phyloP scores from a whole-genome alignment of 2,329 filamentous ascomycete genomes.

The Thermoascus crustaceus region DNA sequence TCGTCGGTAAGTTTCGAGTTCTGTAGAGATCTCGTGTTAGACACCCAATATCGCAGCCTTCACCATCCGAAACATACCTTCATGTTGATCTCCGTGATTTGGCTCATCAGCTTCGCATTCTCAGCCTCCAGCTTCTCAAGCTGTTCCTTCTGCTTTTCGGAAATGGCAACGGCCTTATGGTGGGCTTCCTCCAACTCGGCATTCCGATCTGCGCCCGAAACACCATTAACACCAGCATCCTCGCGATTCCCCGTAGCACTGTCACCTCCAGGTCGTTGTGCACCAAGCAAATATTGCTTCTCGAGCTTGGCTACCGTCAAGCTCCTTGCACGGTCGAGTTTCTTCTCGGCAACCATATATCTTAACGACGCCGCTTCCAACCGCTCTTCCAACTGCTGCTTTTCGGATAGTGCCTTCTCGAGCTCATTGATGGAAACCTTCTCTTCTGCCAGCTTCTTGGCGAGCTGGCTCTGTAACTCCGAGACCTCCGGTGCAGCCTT shows the following conservation, averaged over 20 bases:
- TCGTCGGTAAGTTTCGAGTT: constrained; percentile 75
- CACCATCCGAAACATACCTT: constrained; percentile 33
- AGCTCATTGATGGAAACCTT: constrained; percentile 72
- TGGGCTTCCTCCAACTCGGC: constrained; percentile 67
- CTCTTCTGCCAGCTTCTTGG: constrained; percentile 66
- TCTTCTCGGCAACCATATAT: constrained; percentile 93
- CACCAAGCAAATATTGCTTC: constrained; percentile 71
- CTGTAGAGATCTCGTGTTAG: constrained; percentile 32
- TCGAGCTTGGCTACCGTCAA: constrained; percentile 85
- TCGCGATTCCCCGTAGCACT: constrained; percentile 44
- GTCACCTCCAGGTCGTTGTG: constrained; percentile 41
- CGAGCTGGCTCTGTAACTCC: constrained; percentile 66
- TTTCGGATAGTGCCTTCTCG: constrained; percentile 67
- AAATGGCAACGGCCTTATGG: constrained; percentile 67
- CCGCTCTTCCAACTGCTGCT: constrained; percentile 75
- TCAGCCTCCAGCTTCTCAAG: constrained; percentile 70
- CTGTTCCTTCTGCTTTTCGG: constrained; percentile 81
- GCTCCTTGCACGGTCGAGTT: constrained; percentile 82
- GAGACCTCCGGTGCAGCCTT: constrained; percentile 57
- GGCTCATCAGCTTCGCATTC: constrained; percentile 64
- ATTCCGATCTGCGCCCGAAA: constrained; percentile 46
- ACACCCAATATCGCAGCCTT: constrained; percentile 8
- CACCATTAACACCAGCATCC: constrained; percentile 47
- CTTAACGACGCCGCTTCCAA: constrained; percentile 81
- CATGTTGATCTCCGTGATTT: constrained; percentile 65